phyloP scores from a whole-genome alignment of 2,329 filamentous ascomycete genomes.

The Boeremia exigua region DNA sequence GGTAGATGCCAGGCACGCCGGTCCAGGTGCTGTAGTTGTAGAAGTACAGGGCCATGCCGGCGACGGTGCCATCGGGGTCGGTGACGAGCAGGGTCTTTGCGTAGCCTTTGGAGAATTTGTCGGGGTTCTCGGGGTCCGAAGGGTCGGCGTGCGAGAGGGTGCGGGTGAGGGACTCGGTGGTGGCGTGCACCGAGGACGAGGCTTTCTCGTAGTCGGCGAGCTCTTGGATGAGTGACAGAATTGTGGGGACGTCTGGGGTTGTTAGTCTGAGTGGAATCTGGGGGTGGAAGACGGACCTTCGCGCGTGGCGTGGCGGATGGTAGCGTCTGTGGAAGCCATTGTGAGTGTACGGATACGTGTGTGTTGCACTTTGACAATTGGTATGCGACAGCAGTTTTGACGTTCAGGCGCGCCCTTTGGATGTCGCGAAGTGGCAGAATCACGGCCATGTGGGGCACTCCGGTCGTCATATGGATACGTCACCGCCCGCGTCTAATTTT shows the following conservation, averaged over 20 bases:
- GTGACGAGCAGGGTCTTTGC: conserved; percentile 76
- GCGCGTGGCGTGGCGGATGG: conserved; percentile 64
- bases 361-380: neutral
- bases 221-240: conserved; percentile 81
- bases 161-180: conserved; percentile 70
- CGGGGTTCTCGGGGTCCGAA: conserved; percentile 31
- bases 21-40: conserved; percentile 97
- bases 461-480: neutral
- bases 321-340: conserved; percentile 40
- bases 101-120: conserved; percentile 62
- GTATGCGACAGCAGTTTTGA: neutral
- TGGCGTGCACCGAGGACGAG: conserved; percentile 76
- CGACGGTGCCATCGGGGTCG: conserved; percentile 55
- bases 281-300: conserved; percentile 56
- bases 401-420: conserved; percentile 16
- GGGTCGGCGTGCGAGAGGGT: conserved; percentile 79
- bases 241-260: conserved; percentile 75
- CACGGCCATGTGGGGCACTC: conserved; percentile 11
- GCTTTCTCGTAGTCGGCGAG: conserved; percentile 89
- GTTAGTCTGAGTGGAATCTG: neutral
- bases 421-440: conserved; percentile 21
- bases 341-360: neutral
- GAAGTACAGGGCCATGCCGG: conserved; percentile 88
- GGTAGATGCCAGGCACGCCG: conserved; percentile 83
- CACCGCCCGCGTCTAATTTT: conserved; percentile 9